Evolutionary conservation across 768 basidiomycete genomes (phyloP).

Genomic region (Thelephora aurantiotincta): DNA sequence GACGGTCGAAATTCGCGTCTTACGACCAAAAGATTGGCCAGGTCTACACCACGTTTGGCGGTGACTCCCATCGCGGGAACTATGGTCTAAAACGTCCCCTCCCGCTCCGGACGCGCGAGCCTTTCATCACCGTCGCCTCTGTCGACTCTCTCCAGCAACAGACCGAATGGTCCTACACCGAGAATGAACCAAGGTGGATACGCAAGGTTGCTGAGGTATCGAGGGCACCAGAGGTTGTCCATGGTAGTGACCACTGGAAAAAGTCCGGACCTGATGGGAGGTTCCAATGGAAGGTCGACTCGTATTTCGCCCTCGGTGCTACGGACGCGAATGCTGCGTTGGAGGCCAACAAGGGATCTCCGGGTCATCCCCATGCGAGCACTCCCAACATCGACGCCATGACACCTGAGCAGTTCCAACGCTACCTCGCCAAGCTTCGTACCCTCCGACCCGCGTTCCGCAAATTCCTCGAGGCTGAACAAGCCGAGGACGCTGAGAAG

Average conservation of each 20-base stretch:
- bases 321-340: constrained; percentile 2
- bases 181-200: constrained; percentile 53
- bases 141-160: constrained; percentile 66
- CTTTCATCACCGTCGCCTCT: constrained; percentile 48
- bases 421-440: constrained; percentile 47
- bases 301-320: constrained; percentile 22
- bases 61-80: constrained; percentile 62
- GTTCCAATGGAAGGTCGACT: constrained; percentile 25
- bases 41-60: constrained; percentile 57
- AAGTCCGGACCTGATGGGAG: constrained; percentile 22
- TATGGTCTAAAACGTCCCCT: constrained; percentile 82
- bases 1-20: constrained; percentile 70
- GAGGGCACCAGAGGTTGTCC: constrained; percentile 18
- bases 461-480: constrained; percentile 22
- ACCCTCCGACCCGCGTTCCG: constrained; percentile 40
- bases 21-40: constrained; percentile 68
- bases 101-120: constrained; percentile 45
- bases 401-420: constrained; percentile 39
- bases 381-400: constrained; percentile 44
- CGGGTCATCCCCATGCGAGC: constrained; percentile 14
- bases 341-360: constrained; percentile 1
- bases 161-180: constrained; percentile 63
- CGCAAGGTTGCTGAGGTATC: constrained; percentile 53
- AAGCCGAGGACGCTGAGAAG: constrained; percentile 1
- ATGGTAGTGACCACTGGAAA: constrained; percentile 22